A percentile compares a stretch with the other conserved stretches of the same genome.
Evolutionary conservation across 2,329 filamentous ascomycete species (phyloP).

Genomic region (Aspergillus pseudonomiae): DNA sequence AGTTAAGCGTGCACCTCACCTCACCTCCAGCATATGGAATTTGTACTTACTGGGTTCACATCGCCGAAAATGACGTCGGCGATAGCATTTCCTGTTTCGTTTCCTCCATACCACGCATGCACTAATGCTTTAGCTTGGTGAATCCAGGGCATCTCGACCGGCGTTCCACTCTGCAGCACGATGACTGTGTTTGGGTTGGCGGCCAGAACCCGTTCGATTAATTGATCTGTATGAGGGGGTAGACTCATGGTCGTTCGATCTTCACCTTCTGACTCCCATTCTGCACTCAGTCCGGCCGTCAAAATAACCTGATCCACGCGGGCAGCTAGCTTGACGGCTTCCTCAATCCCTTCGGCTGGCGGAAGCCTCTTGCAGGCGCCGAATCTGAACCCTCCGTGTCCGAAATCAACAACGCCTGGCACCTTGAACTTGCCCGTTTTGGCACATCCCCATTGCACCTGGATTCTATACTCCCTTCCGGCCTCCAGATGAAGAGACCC

Average conservation of each 20-base stretch:
- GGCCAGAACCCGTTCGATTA: conserved; percentile 63
- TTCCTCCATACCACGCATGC: conserved; percentile 79
- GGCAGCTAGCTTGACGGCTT: conserved; percentile 66
- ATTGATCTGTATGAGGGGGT: conserved; percentile 53
- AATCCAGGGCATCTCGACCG: conserved; percentile 52
- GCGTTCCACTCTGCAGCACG: conserved; percentile 74
- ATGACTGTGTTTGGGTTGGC: conserved; percentile 70
- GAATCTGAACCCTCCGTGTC: conserved; percentile 61
- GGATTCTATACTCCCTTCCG: conserved; percentile 59
- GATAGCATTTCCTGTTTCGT: conserved; percentile 77
- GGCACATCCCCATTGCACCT: conserved; percentile 60
- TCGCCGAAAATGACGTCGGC: conserved; percentile 74
- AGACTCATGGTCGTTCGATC: conserved; percentile 50
- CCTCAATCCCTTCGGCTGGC: conserved; percentile 12
- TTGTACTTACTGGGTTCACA: conserved; percentile 57
- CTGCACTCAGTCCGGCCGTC: conserved; percentile 60
- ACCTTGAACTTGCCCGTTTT: conserved; percentile 58
- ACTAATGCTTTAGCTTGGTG: conserved; percentile 56
- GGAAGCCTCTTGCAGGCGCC: conserved; percentile 53
- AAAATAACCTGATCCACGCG: conserved; percentile 74
- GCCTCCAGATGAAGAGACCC: conserved; percentile 58
- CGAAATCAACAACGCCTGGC: conserved; percentile 50
- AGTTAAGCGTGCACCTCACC: background rate
- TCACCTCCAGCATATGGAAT: too few species aligned
- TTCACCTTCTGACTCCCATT: conserved; percentile 73